Conservation (phyloP, 768 basidiomycete genomes). For the Cytidiella melzeri region DNA sequence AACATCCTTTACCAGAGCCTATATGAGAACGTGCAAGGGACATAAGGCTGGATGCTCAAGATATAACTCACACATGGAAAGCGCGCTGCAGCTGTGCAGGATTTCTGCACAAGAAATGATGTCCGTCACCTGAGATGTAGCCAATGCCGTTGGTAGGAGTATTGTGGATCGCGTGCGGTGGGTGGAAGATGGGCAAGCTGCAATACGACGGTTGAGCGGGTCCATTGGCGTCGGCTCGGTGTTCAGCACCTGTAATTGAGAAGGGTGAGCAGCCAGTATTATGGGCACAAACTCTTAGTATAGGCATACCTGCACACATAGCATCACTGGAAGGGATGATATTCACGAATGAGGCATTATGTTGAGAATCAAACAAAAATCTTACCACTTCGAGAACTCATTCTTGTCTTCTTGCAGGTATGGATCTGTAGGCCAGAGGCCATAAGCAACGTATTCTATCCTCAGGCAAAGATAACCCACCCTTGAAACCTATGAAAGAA, state of each 20-base stretch:
- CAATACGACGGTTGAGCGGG: conserved; percentile 49
- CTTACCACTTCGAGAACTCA: conserved; percentile 50
- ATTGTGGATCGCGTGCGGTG: conserved; percentile 24
- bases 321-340: conserved; percentile 32
- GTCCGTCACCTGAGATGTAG: conserved; percentile 52
- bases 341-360: conserved; percentile 1
- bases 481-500: conserved; percentile 44
- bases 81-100: conserved; percentile 46
- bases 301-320: conserved; percentile 40
- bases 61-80: conserved; percentile 50
- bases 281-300: neutral
- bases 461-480: conserved; percentile 16
- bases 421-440: conserved; percentile 34
- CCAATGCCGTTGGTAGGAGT: conserved; percentile 28
- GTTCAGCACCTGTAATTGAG: conserved; percentile 41
- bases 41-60: no score
- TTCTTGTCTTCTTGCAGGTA: conserved; percentile 53
- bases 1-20: conserved; percentile 35
- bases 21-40: no score
- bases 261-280: neutral
- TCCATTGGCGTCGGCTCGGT: conserved; percentile 31
- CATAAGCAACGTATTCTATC: neutral
- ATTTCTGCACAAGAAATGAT: conserved; percentile 47
- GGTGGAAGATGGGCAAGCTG: conserved; percentile 48
- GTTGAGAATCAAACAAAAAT: neutral